Evolutionary conservation across 192 early-diverging fungal genomes (phyloP), one percentile per base, ranked within the genome.

Genomic region (Umbelopsis sp.): DNA sequence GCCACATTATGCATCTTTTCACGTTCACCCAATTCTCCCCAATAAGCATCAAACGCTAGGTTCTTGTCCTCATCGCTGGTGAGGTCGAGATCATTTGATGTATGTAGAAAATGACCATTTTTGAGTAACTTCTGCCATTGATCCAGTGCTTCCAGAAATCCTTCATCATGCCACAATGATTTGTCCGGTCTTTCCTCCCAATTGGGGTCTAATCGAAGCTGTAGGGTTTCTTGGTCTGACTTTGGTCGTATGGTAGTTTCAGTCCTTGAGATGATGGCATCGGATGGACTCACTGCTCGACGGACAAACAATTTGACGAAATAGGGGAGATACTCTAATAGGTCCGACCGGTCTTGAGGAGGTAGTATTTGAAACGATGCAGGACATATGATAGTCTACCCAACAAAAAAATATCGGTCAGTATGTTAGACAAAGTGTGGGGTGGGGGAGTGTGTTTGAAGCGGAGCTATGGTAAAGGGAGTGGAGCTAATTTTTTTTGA

Each of bases 1-100:
- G 78, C 78, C 11, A 80, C 74, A 72, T 74, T 72, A 54, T 72
- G 65, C 31, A 66, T 45, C 45, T 71, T 80, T 22, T 80, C 78
- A 62, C 70, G 59, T 56, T 72, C 74, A 38, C 52, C 51, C 16
- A 69, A 43, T 36, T 79, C 78, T n/a, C 70, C 74, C 74, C 71
- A 80, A 49, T 75, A 75, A 22, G 66, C 50, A 29, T 80, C 78
- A 25, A 73, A 75, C 2, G 50, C 71, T 14, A 32, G 26, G 17
- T 62, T 32, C 20, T 62, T 62, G 6, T 62, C 56, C 17, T 62
- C 56, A 5, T 62, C 29, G 6, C 17, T 26, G 4, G 17, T 32
- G 31, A n/a, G 26, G 16, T 62, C 56, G 26, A 32, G 26, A 34
- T 62, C 56, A 14, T 32, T 49, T n/a, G 56, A 34, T 1, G 31